A percentile compares a stretch with the other conserved stretches of the same genome.
These are phyloP conservation scores for Chlamydomonas schloesseri DNA, from an alignment of 139 green algal genomes.

Conservation along the genomic window DNA sequence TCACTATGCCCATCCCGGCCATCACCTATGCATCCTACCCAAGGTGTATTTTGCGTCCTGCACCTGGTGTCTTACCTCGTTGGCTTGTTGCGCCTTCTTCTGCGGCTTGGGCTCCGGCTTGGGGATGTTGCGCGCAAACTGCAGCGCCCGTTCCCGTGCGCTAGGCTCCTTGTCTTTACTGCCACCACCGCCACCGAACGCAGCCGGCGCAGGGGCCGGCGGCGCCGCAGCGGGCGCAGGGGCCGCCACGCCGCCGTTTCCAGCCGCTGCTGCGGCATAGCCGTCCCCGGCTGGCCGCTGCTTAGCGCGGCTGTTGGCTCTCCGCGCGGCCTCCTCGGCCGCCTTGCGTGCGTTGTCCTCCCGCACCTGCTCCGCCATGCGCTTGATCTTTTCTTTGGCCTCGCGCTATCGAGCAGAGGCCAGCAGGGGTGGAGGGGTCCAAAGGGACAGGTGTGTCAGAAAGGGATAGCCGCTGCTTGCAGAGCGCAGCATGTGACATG, in stretches of 20 bases:
- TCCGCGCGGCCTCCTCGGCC: background rate
- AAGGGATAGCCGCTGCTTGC: no score
- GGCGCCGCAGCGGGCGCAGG: background rate
- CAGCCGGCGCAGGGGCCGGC: background rate
- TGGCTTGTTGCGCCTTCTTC: background rate
- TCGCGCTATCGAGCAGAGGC: slow-evolving; percentile 47
- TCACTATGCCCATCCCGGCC: no score
- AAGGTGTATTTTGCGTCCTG: no score
- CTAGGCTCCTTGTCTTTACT: slow-evolving; percentile 47
- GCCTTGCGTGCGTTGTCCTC: slow-evolving; percentile 53
- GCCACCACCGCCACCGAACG: background rate
- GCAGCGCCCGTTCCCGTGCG: slow-evolving; percentile 44
- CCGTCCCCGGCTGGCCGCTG: background rate
- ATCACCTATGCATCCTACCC: no score
- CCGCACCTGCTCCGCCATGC: slow-evolving; percentile 59
- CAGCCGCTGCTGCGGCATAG: background rate
- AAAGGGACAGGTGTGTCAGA: no score
- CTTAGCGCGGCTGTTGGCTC: slow-evolving; percentile 9
- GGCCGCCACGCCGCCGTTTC: background rate
- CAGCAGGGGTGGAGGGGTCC: no score
- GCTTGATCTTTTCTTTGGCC: slow-evolving; percentile 67
- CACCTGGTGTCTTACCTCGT: slow-evolving; percentile 62
- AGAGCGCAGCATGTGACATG: no score
- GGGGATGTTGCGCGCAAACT: slow-evolving; percentile 66
- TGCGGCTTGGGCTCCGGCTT: slow-evolving; percentile 44